Evolutionary conservation across 176 grass and related monocot species (phyloP).

Genomic region (Panicum miliaceum): DNA sequence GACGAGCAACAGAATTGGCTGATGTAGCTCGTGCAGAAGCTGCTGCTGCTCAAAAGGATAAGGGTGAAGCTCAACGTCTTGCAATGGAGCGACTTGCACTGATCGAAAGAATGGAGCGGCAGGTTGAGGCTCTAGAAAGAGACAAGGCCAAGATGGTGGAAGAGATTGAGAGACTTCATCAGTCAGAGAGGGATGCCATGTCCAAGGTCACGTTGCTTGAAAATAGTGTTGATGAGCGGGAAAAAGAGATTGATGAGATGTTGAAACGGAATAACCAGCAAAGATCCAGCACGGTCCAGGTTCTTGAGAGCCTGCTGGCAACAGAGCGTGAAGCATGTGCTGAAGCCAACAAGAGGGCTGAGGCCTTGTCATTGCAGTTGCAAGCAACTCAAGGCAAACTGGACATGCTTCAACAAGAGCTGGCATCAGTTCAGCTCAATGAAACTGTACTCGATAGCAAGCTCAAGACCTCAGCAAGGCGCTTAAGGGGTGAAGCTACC

Average conservation of each 20-base stretch:
- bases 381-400: slow-evolving; percentile 93
- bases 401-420: slow-evolving; percentile 92
- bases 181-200: slow-evolving; percentile 78
- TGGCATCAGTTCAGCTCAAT: slow-evolving; percentile 75
- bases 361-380: slow-evolving; percentile 82
- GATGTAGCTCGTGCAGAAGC: slow-evolving; percentile 74
- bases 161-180: slow-evolving; percentile 71
- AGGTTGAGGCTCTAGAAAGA: slow-evolving; percentile 77
- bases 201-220: slow-evolving; percentile 76
- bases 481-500: slow-evolving; percentile 70
- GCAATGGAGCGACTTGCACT: slow-evolving; percentile 78
- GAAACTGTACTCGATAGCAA: slow-evolving; percentile 89
- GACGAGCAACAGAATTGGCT: slow-evolving; percentile 80
- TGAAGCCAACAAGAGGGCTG: slow-evolving; percentile 87
- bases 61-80: slow-evolving; percentile 77
- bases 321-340: slow-evolving; percentile 73
- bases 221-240: slow-evolving; percentile 79
- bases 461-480: slow-evolving; percentile 68
- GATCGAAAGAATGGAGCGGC: slow-evolving; percentile 86
- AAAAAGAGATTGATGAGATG: slow-evolving; percentile 93
- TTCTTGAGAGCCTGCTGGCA: slow-evolving; percentile 75
- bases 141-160: slow-evolving; percentile 68
- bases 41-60: slow-evolving; percentile 76
- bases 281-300: slow-evolving; percentile 93
- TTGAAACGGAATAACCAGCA: slow-evolving; percentile 81